phyloP scores from a whole-genome alignment of 2,329 filamentous ascomycete genomes.

The Hypoxylon sp. region DNA sequence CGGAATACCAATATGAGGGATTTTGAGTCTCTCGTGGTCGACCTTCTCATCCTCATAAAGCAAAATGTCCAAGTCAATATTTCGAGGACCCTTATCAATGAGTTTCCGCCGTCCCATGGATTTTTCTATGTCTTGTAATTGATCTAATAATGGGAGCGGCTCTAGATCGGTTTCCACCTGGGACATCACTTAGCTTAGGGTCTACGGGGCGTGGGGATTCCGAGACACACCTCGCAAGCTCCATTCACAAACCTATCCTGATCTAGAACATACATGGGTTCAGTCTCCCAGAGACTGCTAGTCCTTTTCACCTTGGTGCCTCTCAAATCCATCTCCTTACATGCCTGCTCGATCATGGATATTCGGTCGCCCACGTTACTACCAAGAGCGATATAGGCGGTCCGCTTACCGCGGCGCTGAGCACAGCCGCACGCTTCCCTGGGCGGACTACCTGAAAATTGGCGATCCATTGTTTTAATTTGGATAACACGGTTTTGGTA shows the following conservation, averaged over 20 bases:
- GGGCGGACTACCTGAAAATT: slow-evolving; percentile 40
- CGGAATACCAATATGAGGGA: slow-evolving; percentile 87
- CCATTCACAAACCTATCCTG: slow-evolving; percentile 93
- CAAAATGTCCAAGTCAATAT: slow-evolving; percentile 94
- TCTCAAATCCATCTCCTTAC: slow-evolving; percentile 78
- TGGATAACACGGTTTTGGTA: slow-evolving; percentile 8
- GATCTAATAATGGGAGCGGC: slow-evolving; percentile 81
- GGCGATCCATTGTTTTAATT: slow-evolving; percentile 45
- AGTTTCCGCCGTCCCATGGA: slow-evolving; percentile 83
- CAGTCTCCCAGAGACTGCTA: slow-evolving; percentile 92
- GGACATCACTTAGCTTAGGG: slow-evolving; percentile 17
- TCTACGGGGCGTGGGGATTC: slow-evolving; percentile 2
- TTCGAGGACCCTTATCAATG: slow-evolving; percentile 93
- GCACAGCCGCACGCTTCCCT: slow-evolving; percentile 48
- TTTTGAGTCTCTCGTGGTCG: slow-evolving; percentile 77
- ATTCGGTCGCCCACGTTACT: slow-evolving; percentile 93
- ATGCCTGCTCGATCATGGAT: slow-evolving; percentile 86
- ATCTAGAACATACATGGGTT: slow-evolving; percentile 95
- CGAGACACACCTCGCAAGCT: slow-evolving; percentile 81
- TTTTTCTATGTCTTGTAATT: slow-evolving; percentile 86
- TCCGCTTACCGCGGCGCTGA: slow-evolving; percentile 53
- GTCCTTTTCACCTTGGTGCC: slow-evolving; percentile 82
- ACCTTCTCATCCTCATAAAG: slow-evolving; percentile 79
- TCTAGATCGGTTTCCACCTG: slow-evolving; percentile 85
- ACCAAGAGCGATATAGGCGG: slow-evolving; percentile 87